Conservation (phyloP, 1,284 basidiomycete genomes). For the Salmacisia buchloeana region DNA sequence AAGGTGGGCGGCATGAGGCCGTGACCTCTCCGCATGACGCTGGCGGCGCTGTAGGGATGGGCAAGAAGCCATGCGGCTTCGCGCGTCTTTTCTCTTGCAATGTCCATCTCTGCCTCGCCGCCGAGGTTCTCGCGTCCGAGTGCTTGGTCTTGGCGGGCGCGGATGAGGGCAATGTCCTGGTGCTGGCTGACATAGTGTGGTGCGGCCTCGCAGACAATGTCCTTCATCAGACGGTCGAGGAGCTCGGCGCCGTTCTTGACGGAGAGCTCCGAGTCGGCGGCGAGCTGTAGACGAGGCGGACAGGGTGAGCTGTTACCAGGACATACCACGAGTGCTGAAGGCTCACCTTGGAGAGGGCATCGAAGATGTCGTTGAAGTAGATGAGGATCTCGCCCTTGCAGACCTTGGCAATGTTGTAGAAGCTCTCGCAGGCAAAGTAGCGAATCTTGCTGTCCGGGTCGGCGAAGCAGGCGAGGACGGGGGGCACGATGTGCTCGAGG, state of each 20-base stretch:
- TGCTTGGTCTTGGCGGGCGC: slow-evolving; percentile 57
- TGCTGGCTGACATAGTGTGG: slow-evolving; percentile 89
- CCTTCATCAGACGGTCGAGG: slow-evolving; percentile 92
- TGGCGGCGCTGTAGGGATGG: slow-evolving; percentile 4
- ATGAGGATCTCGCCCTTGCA: slow-evolving; percentile 94
- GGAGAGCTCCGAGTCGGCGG: slow-evolving; percentile 89
- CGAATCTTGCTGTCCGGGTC: slow-evolving; percentile 86
- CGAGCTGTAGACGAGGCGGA: slow-evolving; percentile 61
- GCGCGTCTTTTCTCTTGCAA: slow-evolving; percentile 35
- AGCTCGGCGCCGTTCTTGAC: slow-evolving; percentile 99
- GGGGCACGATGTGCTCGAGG: slow-evolving; percentile 84
- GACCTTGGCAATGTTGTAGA: slow-evolving; percentile 95
- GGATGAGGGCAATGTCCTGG: slow-evolving; percentile 57
- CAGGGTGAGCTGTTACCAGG: background rate
- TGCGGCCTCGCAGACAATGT: slow-evolving; percentile 94
- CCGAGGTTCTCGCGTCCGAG: slow-evolving; percentile 40
- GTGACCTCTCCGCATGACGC: background rate
- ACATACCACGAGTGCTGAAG: background rate
- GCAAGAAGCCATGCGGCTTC: slow-evolving; percentile 21
- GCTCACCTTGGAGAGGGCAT: slow-evolving; percentile 85
- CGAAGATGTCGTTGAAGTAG: slow-evolving; percentile 98
- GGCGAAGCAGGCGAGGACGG: slow-evolving; percentile 85
- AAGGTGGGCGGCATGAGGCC: background rate
- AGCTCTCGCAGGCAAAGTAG: slow-evolving; percentile 92
- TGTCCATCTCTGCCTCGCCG: slow-evolving; percentile 40